Evolutionary conservation across 306 rosid genomes (phyloP), one percentile per base, ranked within the genome.

Genomic region (Acmispon strigosus): DNA sequence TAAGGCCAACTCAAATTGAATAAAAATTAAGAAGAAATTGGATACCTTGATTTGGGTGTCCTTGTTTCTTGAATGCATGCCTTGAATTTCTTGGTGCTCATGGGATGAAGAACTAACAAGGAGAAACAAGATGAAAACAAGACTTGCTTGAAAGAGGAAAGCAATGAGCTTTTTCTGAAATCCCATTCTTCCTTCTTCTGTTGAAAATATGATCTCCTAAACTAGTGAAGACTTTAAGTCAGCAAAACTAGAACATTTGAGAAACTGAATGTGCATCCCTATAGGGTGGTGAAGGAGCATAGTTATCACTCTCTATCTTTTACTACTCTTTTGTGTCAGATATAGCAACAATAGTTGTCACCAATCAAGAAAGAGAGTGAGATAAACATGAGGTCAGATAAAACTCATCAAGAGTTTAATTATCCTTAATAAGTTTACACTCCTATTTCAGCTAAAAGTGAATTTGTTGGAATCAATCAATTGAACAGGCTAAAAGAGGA

Each of bases 71-170:
- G 78, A 48, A 52, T 64, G 64, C 18, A 9, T 76, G 62, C 49
- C 17, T 58, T 6, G 42, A 53, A 72, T 73, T 48, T 86, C 68
- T 8, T 37, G 24, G 43, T 53, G 79, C 45, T 82, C 86, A 53
- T 78, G 88, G 10, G 96, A 86, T 54, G 91, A 82, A 36, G 91
- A 82, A 34, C 61, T 55, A 50, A 76, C 73, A 44, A 73, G 60
- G 15, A 80, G 75, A 3, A 79, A 69, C 60, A 78, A 50, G 73
- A 83, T 18, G 71, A 86, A 69, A 54, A 84, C 53, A 74, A 90
- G 17, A 69, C 70, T 58, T 50, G 76, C 57, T 13, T 55, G 82
- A 59, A 88, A 70, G 78, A 64, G 61, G 51, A 85, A 81, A 83
- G 41, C 77, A 81, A 60, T 51, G 59, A 79, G 60, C 61, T 71